Evolutionary conservation across 1,284 basidiomycete species (phyloP), one percentile per base, ranked within the genome.

Genomic region (Pulveroboletus sp.): DNA sequence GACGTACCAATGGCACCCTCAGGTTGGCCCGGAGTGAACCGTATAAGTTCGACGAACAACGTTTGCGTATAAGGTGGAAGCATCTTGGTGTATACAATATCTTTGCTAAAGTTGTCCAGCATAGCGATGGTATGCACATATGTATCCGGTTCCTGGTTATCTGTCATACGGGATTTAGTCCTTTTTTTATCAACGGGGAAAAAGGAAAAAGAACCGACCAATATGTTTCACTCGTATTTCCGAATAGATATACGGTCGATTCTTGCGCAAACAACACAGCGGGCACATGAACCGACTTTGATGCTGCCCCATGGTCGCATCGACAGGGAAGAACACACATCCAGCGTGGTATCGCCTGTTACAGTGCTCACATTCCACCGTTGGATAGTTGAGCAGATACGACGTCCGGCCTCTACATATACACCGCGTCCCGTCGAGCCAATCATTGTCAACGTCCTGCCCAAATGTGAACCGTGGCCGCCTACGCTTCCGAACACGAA

Each of bases 391-490:
- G 52, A 83, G 71, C 26, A 87, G 71, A 68, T 85, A 86, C 15
- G 72, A 67, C 2, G 83, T 87, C 39, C 82, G 80, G 20, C 89
- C 89, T 54, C 89, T 77, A 70, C 90, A 92, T 59, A 92, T 87
- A 72, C 90, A 92, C 26, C 89, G 81, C 26, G 89, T 91, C 26
- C 83, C 82, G 65, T 92, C 90, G 6, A 70, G 62, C 82, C 87
- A 90, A 64, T 91, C 86, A 36, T 78, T 74, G 66, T 91, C 89
- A 31, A 84, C 68, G 64, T 92, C 90, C 65, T 89, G 88, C 15
- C 87, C 87, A 66, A 92, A 92, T 3, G 78, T 80, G 63, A 92
- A 87, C 58, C 83, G 86, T 11, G 87, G 85, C 31, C 84, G 80
- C 56, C 84, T 78, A 48, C 83, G 78, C 74, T 89, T 90, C 77